A percentile compares a stretch with the other conserved stretches of the same genome.
Evolutionary conservation across 495 filamentous ascomycete genomes (phyloP).

Genomic region (Aspergillus taichungensis): DNA sequence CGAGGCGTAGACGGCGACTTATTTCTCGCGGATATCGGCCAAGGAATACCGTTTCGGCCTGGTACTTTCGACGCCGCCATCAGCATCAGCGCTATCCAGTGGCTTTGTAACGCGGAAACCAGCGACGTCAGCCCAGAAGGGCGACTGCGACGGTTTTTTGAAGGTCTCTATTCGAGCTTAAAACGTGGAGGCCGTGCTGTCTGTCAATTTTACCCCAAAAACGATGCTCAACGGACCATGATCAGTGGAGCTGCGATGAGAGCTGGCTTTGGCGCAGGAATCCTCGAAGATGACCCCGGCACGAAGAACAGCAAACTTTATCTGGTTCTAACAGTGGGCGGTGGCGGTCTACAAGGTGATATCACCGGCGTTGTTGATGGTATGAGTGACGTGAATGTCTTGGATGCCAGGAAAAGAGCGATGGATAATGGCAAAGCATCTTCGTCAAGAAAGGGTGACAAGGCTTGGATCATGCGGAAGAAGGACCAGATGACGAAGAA

Average conservation of each 20-base stretch:
- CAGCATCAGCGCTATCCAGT: constrained; percentile 89
- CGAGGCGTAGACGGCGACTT: constrained; percentile 89
- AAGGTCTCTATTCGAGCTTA: constrained; percentile 78
- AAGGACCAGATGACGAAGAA: constrained; percentile 93
- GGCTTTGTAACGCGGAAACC: constrained; percentile 92
- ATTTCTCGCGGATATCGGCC: constrained; percentile 85
- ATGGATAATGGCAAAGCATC: constrained; percentile 36
- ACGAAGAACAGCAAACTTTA: constrained; percentile 94
- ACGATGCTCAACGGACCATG: constrained; percentile 85
- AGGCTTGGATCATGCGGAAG: constrained; percentile 85
- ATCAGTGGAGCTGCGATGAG: constrained; percentile 80
- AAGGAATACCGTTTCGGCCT: constrained; percentile 88
- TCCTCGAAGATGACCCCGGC: constrained; percentile 89
- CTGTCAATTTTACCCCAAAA: constrained; percentile 96
- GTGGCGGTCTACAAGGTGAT: constrained; percentile 63
- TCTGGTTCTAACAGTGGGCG: constrained; percentile 86
- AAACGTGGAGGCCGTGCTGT: constrained; percentile 83
- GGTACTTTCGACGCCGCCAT: constrained; percentile 94
- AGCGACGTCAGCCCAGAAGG: constrained; percentile 70
- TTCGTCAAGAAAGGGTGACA: constrained; percentile 63
- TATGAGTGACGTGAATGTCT: constrained; percentile 77
- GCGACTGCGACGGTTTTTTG: constrained; percentile 77
- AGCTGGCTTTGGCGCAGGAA: constrained; percentile 90
- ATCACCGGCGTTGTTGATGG: constrained; percentile 79
- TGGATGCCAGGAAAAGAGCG: constrained; percentile 58